Evolutionary conservation across 2,329 filamentous ascomycete genomes (phyloP), one percentile per base, ranked within the genome.

Genomic region (Helotiales sp.): DNA sequence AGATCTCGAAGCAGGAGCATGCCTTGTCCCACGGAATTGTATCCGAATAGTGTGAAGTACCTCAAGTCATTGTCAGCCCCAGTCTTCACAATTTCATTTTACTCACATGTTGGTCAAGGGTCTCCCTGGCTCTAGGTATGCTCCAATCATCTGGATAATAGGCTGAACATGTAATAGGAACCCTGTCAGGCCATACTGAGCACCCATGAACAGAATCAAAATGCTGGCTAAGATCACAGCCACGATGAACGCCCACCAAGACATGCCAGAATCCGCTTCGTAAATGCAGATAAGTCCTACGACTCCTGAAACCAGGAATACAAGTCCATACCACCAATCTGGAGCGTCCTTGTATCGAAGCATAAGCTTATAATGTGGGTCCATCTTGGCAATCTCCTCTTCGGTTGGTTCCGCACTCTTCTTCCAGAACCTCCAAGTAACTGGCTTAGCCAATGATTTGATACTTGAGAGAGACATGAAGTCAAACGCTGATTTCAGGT

Each of bases 31-130:
- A 75, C 72, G 49, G 76, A 70, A 68, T 79, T 79, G 63, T 76
- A 78, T 52, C 85, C 85, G 66, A 87, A 90, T 60, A 85, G 88
- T 71, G 89, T 90, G 76, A 90, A 90, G 76, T 90, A 81, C 50
- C 50, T 44, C 1, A 10, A 17, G n/a, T 27, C 34, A 17, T 44
- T 12, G 24, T 44, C 25, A 44, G 50, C 25, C n/a, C n/a, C 27
- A 53, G 15, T 17, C 52, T 54, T 24, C 13, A 19, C 10, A 6
- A 24, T 7, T 17, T 17, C 17, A 1, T 6, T 22, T 6, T 38
- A 34, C 49, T 24, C 8, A 49, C 86, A 90, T 91, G 80, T 89
- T 87, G 47, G 86, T 85, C 60, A 90, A 77, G 3, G 88, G 87
- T 5, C 80, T 81, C 24, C 88, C 88, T 12, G 65, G 66, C 69